phyloP scores from a whole-genome alignment of 2,329 filamentous ascomycete genomes.

The Arthrinium puccinioides region DNA sequence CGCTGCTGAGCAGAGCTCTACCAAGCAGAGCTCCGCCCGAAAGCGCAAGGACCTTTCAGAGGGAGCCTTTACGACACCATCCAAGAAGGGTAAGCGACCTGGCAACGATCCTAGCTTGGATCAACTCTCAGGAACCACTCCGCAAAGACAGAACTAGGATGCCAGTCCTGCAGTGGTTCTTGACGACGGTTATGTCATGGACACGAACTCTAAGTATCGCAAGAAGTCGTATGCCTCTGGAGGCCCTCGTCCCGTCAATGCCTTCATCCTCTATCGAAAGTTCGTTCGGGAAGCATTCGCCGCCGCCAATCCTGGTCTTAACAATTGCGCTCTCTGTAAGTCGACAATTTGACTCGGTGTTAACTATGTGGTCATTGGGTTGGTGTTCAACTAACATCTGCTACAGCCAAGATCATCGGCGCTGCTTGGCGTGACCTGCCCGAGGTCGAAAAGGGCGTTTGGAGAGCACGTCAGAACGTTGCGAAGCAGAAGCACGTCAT shows the following conservation, averaged over 20 bases:
- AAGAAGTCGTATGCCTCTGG: background rate
- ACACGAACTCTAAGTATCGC: background rate
- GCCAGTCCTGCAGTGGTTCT: background rate
- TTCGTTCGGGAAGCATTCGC: background rate
- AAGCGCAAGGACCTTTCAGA: too few relatives aligned
- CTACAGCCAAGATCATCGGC: conserved; percentile 1
- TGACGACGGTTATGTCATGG: background rate
- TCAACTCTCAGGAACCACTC: background rate
- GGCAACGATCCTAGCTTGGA: too few relatives aligned
- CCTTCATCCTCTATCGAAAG: conserved; percentile 2
- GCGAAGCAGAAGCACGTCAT: background rate
- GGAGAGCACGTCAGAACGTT: conserved; percentile 9
- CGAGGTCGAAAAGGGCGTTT: conserved; percentile 7
- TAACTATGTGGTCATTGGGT: background rate
- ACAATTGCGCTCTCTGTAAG: background rate
- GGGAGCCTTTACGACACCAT: too few relatives aligned
- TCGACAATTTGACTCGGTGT: background rate
- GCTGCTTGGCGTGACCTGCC: background rate
- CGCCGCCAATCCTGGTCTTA: background rate
- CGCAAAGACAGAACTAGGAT: background rate
- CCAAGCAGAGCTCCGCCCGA: too few relatives aligned
- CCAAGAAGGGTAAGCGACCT: background rate
- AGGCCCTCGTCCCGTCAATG: background rate
- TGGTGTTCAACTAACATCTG: background rate
- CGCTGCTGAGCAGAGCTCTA: too few relatives aligned